Base-by-base conservation (phyloP, 108 stramenopile species). In the Discostella pseudostelligera region DNA sequence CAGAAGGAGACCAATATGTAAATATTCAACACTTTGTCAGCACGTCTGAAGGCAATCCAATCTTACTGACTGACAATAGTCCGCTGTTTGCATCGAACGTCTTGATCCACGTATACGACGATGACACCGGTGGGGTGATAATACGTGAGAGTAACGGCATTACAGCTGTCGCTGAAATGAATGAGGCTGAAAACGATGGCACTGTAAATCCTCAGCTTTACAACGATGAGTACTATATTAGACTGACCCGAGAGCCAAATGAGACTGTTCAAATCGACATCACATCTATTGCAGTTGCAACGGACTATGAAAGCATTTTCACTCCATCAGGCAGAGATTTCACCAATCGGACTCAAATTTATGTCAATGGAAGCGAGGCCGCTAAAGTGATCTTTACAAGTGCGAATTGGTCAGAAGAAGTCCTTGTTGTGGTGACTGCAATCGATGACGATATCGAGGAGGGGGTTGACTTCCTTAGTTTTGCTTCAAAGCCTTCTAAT, bases 401-500 rank as follows among this genome's bases (percentile, higher is more conserved):
- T 3, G 20, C 28, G 2, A 71, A 71, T 48, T 78, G 77, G 77
- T 46, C 29, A 39, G 19, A 59, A 32, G 21, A 44, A 37, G 42
- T 59, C 8, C 44, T 55, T 1, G 56, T 78, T 0, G 12, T 21
- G 17, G 77, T 78, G 50, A 28, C 70, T 8, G 77, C 77, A 54
- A 51, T 59, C n/a, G 62, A 78, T 28, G 77, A 78, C 45, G 29
- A 53, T 9, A 47, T 62, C 5, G 70, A 71, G 32, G 77, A 78
- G 37, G 77, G 77, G 12, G 77, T 78, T 14, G 70, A 78, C 39
- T 60, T 64, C 26, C 46, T 78, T 1, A 50, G 60, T 29, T 78
- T 78, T 43, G 61, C 77, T 16, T 71, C 70, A n/a, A 70, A 78
- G 58, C 77, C 77, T 26, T 72, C 77, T 14, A 48, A 67, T 63